Evolutionary conservation across 345 rosid genomes (phyloP).

Genomic region (Triadica sebifera): DNA sequence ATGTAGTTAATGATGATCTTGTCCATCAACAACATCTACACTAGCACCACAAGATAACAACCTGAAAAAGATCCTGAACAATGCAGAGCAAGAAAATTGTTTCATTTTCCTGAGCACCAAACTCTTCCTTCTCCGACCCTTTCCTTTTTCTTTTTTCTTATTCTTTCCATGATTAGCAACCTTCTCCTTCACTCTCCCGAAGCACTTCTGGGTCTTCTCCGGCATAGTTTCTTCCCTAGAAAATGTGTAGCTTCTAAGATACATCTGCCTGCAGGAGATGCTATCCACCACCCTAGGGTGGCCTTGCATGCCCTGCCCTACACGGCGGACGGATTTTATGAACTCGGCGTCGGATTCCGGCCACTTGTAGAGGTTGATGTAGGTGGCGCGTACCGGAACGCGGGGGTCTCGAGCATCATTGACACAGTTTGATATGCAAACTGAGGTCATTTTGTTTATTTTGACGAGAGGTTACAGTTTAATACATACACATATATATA

Average conservation of each 20-base stretch:
- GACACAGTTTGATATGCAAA: conserved; percentile 75
- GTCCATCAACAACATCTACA: conserved; percentile 48
- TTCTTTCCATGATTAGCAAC: conserved; percentile 17
- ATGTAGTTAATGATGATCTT: not conserved
- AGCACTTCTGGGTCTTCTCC: conserved; percentile 27
- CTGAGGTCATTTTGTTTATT: conserved; percentile 47
- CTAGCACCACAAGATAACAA: conserved; percentile 53
- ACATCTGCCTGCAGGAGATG: conserved; percentile 27
- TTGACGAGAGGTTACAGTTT: not conserved
- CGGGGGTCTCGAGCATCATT: conserved; percentile 67
- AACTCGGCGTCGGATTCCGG: conserved; percentile 29
- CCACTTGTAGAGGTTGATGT: conserved; percentile 44
- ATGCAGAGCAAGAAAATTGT: conserved; percentile 49
- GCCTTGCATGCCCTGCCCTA: conserved; percentile 17
- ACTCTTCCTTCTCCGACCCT: conserved; percentile 36
- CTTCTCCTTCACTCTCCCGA: conserved; percentile 26
- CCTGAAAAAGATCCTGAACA: conserved; percentile 47
- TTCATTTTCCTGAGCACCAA: conserved; percentile 46
- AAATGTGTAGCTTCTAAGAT: conserved; percentile 30
- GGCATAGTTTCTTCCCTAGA: conserved; percentile 26
- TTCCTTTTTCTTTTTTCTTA: conserved; percentile 5
- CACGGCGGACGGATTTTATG: conserved; percentile 29
- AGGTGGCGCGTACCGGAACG: conserved; percentile 56
- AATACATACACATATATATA: too few species aligned
- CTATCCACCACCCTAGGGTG: conserved; percentile 24